These are phyloP conservation scores for Aureobasidium melanogenum DNA, from an alignment of 2,329 filamentous ascomycete genomes.

Conservation along the genomic window DNA sequence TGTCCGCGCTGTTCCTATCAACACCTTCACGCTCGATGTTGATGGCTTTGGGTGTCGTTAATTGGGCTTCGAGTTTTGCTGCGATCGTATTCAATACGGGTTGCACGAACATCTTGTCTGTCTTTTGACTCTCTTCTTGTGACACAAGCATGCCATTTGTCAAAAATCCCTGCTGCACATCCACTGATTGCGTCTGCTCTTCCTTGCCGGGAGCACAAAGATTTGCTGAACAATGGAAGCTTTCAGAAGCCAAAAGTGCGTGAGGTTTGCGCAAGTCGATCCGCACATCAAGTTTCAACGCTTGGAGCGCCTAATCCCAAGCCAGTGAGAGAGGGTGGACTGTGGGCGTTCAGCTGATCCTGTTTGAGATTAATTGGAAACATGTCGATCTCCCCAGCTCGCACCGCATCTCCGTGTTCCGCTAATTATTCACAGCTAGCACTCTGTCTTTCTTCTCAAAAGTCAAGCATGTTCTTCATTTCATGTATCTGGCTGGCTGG, in stretches of 20 bases:
- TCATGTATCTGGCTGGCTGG: neutral
- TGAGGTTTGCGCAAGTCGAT: slow-evolving; percentile 11
- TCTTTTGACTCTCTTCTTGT: neutral
- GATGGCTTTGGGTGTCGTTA: neutral
- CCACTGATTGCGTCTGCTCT: neutral
- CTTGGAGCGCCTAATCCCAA: slow-evolving; percentile 6
- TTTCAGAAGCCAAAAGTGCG: slow-evolving; percentile 3
- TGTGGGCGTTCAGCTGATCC: neutral
- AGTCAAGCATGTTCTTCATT: neutral
- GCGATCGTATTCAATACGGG: neutral
- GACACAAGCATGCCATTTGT: neutral
- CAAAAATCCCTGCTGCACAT: neutral
- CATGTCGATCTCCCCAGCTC: slow-evolving; percentile 7
- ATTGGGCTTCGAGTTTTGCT: neutral
- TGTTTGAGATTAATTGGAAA: slow-evolving; percentile 8
- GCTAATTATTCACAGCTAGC: neutral
- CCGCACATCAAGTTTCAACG: slow-evolving; percentile 6
- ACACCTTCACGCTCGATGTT: neutral
- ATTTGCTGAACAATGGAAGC: neutral
- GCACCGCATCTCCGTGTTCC: no score
- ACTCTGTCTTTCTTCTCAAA: neutral
- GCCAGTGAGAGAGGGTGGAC: neutral
- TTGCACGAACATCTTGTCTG: neutral
- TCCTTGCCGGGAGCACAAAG: neutral
- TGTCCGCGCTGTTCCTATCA: neutral